These are phyloP conservation scores for Phialophora expanda DNA, from an alignment of 2,329 filamentous ascomycete genomes.

Conservation along the genomic window DNA sequence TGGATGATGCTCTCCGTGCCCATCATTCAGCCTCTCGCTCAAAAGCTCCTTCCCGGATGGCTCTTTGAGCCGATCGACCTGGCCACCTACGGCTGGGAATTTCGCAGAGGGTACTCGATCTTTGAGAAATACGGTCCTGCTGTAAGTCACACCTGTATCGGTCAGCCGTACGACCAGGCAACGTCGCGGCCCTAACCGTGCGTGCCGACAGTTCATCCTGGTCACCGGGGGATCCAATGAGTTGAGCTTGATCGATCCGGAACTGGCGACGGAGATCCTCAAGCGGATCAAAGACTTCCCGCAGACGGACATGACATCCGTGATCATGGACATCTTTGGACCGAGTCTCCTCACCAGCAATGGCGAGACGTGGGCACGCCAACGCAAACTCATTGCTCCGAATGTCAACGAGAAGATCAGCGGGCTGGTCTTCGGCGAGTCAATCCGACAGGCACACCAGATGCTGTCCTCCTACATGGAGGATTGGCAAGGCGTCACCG, in stretches of 20 bases:
- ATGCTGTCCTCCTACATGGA: conserved; percentile 44
- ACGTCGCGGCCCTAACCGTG: neutral
- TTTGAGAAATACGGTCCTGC: conserved; percentile 42
- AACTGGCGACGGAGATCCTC: conserved; percentile 42
- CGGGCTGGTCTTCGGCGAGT: conserved; percentile 46
- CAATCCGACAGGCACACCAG: conserved; percentile 41
- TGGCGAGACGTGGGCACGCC: conserved; percentile 45
- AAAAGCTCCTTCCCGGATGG: conserved; percentile 41
- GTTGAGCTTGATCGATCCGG: conserved; percentile 43
- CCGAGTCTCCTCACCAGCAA: conserved; percentile 43
- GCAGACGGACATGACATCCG: conserved; percentile 39
- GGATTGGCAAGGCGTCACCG: conserved; percentile 39
- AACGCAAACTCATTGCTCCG: conserved; percentile 46
- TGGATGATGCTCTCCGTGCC: conserved; percentile 43
- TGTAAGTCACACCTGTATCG: neutral
- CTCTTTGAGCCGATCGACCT: conserved; percentile 41
- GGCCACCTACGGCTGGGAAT: conserved; percentile 45
- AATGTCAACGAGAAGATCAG: conserved; percentile 48
- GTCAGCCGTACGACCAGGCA: neutral
- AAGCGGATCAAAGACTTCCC: conserved; percentile 47
- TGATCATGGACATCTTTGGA: conserved; percentile 46
- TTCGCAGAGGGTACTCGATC: conserved; percentile 39
- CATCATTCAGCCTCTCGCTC: conserved; percentile 36
- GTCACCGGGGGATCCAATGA: conserved; percentile 42
- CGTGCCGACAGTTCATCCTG: conserved; percentile 39